A percentile compares a stretch with the other conserved stretches of the same genome.
phyloP scores from a whole-genome alignment of 2,329 filamentous ascomycete species.

The Microdochium trichocladiopsis region DNA sequence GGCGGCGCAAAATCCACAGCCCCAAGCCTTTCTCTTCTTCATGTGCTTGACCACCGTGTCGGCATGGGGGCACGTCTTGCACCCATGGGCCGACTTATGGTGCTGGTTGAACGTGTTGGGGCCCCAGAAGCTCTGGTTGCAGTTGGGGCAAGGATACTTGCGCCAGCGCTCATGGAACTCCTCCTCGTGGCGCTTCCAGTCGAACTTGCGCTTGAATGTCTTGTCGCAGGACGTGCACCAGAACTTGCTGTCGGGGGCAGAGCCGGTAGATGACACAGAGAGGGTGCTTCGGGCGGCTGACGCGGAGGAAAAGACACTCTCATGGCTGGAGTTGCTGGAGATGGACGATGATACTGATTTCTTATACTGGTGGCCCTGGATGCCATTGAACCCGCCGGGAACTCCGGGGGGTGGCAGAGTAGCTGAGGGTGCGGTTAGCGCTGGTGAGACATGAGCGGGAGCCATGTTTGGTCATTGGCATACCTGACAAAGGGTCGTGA shows the following conservation, averaged over 20 bases:
- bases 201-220: conserved; percentile 60
- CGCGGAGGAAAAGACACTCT: conserved; percentile 21
- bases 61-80: conserved; percentile 58
- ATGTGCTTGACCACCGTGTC: conserved; percentile 57
- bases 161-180: conserved; percentile 63
- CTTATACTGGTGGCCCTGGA: conserved; percentile 14
- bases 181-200: conserved; percentile 65
- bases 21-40: conserved; percentile 60
- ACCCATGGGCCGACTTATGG: conserved; percentile 58
- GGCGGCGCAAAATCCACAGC: conserved; percentile 60
- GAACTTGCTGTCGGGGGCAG: conserved; percentile 16
- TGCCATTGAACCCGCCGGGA: conserved; percentile 13
- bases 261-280: conserved; percentile 14
- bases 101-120: conserved; percentile 64
- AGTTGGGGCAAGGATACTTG: conserved; percentile 61
- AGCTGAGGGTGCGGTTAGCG: conserved; percentile 16
- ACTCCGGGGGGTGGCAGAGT: conserved; percentile 1
- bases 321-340: conserved; percentile 20
- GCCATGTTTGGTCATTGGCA: conserved; percentile 15
- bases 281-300: conserved; percentile 18
- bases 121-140: conserved; percentile 62
- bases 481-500: background rate
- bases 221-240: conserved; percentile 48
- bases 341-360: conserved; percentile 19
- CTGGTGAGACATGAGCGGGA: conserved; percentile 1